These are phyloP conservation scores for Tylopilus sp. DNA, from an alignment of 768 basidiomycete genomes.

Conservation along the genomic window DNA sequence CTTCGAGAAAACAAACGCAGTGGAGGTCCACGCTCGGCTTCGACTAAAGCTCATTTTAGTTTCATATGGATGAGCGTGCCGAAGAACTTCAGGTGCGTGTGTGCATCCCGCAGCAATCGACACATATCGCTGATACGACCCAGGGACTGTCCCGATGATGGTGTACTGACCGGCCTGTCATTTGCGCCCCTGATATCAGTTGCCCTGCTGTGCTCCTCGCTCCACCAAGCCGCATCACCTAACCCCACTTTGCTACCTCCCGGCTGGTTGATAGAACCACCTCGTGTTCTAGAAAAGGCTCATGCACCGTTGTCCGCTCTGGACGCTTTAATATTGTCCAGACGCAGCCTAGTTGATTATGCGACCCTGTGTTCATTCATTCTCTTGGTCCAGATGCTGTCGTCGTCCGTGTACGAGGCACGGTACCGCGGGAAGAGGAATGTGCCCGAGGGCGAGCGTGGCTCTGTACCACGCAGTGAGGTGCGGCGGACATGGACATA, in stretches of 20 bases:
- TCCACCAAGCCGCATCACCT: conserved; percentile 34
- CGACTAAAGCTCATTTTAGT: conserved; percentile 52
- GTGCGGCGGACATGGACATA: conserved; percentile 59
- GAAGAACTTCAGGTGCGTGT: conserved; percentile 73
- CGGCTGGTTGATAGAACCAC: conserved; percentile 78
- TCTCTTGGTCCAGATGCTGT: conserved; percentile 71
- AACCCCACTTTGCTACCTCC: conserved; percentile 41
- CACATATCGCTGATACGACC: conserved; percentile 13
- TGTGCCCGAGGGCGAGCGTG: conserved; percentile 63
- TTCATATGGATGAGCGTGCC: conserved; percentile 91
- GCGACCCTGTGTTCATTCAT: conserved; percentile 79
- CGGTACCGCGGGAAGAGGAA: conserved; percentile 39
- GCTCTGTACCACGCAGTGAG: conserved; percentile 76
- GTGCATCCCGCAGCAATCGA: not conserved
- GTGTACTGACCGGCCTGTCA: conserved; percentile 78
- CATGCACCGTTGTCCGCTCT: conserved; percentile 41
- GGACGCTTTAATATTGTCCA: conserved; percentile 59
- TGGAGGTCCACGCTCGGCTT: conserved; percentile 20
- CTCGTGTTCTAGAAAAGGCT: conserved; percentile 49
- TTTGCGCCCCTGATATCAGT: conserved; percentile 78
- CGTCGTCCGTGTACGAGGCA: conserved; percentile 74
- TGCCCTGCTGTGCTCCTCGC: conserved; percentile 57
- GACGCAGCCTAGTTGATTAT: conserved; percentile 75
- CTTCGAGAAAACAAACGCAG: conserved; percentile 44
- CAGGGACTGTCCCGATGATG: conserved; percentile 83